Evolutionary conservation across 495 filamentous ascomycete species (phyloP).

Genomic region (Amphirosellinia nigrospora): DNA sequence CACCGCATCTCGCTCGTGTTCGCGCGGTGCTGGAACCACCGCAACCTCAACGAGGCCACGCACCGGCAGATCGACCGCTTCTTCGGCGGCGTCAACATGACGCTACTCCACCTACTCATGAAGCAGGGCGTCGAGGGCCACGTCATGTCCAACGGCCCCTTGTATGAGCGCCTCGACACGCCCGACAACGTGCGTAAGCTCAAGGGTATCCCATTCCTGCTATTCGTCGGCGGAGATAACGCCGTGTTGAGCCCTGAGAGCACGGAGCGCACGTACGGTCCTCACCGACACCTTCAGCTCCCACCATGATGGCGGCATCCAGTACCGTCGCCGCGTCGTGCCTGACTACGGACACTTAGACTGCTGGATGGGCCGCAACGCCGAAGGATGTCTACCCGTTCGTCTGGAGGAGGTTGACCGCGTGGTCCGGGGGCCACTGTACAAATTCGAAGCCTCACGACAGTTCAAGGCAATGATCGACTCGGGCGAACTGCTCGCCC

Average conservation of each 20-base stretch:
- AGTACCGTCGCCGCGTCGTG: constrained; percentile 61
- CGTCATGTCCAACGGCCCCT: constrained; percentile 58
- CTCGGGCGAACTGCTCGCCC: constrained; percentile 45
- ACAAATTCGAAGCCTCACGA: constrained; percentile 51
- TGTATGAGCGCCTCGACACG: constrained; percentile 55
- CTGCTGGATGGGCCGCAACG: constrained; percentile 68
- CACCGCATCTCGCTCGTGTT: constrained; percentile 66
- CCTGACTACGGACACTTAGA: constrained; percentile 72
- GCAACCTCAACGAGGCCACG: constrained; percentile 66
- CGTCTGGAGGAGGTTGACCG: constrained; percentile 62
- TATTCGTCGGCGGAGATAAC: constrained; percentile 66
- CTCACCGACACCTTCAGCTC: constrained; percentile 60
- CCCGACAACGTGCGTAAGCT: constrained; percentile 57
- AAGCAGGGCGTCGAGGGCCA: constrained; percentile 58
- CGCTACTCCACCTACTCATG: constrained; percentile 62
- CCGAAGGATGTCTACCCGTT: constrained; percentile 68
- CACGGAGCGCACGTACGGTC: constrained; percentile 62
- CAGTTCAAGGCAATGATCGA: constrained; percentile 49
- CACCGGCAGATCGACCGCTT: constrained; percentile 67
- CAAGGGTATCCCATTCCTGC: constrained; percentile 60
- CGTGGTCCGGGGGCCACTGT: constrained; percentile 48
- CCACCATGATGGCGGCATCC: constrained; percentile 34
- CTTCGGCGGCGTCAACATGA: constrained; percentile 68
- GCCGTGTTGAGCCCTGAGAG: constrained; percentile 64
- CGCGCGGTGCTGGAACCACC: constrained; percentile 69